These are phyloP conservation scores for Globisporangium paroecandrum DNA, from an alignment of 352 stramenopile genomes.

Conservation along the genomic window DNA sequence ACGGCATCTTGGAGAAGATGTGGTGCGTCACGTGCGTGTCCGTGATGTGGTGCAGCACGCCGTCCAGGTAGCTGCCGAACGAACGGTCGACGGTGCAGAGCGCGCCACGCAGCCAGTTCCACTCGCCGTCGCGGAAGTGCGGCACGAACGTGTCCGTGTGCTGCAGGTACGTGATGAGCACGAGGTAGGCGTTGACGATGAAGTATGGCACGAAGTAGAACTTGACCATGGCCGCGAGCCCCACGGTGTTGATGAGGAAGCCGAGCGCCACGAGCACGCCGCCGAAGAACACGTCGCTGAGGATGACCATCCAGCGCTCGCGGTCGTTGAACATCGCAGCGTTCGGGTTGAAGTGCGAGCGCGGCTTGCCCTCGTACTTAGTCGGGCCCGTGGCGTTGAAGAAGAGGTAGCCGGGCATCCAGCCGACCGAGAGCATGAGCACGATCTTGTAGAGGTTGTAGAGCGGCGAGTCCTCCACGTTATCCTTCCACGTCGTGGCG, in stretches of 20 bases:
- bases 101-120: constrained; percentile 96
- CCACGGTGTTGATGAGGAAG: constrained; percentile 57
- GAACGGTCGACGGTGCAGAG: constrained; percentile 97
- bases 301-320: constrained; percentile 90
- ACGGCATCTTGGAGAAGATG: constrained; percentile 99
- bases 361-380: constrained; percentile 85
- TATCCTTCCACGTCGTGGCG: constrained; percentile 53
- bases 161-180: constrained; percentile 98
- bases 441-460: constrained; percentile 94
- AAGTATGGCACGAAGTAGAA: constrained; percentile 97
- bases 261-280: constrained; percentile 54
- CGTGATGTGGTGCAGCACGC: constrained; percentile 97
- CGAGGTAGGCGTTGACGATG: constrained; percentile 94
- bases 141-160: constrained; percentile 98
- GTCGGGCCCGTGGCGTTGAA: constrained; percentile 92
- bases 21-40: constrained; percentile 98
- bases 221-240: constrained; percentile 81
- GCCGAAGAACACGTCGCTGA: constrained; percentile 90
- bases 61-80: constrained; percentile 94
- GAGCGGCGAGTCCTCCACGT: constrained; percentile 92
- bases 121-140: constrained; percentile 93
- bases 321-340: constrained; percentile 93
- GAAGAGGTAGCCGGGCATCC: constrained; percentile 97
- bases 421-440: constrained; percentile 93
- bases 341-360: constrained; percentile 95